Base-by-base conservation (phyloP, 495 filamentous ascomycete species). In the Rhizodiscina lignyota region DNA sequence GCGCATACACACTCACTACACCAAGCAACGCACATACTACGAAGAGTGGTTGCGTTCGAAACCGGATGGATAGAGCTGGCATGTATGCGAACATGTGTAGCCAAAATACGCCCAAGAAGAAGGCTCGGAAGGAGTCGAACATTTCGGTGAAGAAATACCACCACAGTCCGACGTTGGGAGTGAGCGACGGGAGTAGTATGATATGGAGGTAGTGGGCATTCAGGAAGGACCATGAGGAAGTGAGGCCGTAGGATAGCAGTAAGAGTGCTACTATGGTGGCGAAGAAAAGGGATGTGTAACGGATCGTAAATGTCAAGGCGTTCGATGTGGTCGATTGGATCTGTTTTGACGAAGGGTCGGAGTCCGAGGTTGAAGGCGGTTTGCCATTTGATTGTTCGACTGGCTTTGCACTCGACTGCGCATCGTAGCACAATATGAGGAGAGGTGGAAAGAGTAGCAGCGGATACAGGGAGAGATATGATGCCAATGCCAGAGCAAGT, bases 111-210 rank as follows among this genome's bases (percentile, higher is more conserved):
- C 81, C 91, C 2, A 97, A 67, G 66, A 97, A 97, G 63, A 97
- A 96, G 33, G 79, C 77, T 17, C 89, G 74, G 66, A 97, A 97
- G 3, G 84, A 87, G 56, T 97, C 89, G 53, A 97, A 97, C 73
- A 97, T 97, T 59, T 97, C 89, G 46, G 87, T 91, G 60, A 97
- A 96, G 58, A 96, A 97, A 60, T 97, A 97, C 89, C 89, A 97
- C 89, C 89, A 97, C 0, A 97, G 66, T 1, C 89, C 89, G 26
- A 91, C 76, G 43, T 96, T 97, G 17, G 89, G 89, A 0, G 87
- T 87, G 29, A 97, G 63, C 57, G 96, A 91, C 1, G 85, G 85
- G 3, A 97, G 72, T 2, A 89, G 71, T 11, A 97, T 65, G 45
- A 87, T 84, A 18, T 92, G 79, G 37, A 86, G 83, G 51, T 97